These are phyloP conservation scores for Blastobotrys terrestris DNA, from an alignment of 805 yeast genomes.

Conservation along the genomic window DNA sequence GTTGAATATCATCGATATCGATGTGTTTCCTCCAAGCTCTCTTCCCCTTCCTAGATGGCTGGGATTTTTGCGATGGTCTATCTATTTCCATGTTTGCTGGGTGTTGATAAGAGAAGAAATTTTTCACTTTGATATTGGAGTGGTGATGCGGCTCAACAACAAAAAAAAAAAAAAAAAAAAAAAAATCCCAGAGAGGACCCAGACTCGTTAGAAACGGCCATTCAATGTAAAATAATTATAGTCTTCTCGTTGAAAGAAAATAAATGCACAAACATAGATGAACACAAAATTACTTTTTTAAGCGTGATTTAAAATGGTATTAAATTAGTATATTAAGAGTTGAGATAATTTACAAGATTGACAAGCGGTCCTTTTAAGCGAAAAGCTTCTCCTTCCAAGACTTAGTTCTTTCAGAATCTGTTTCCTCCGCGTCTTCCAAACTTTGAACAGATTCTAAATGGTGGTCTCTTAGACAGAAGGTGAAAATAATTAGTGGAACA, in stretches of 20 bases:
- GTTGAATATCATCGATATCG: slow-evolving; percentile 73
- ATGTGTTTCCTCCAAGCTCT: slow-evolving; percentile 90
- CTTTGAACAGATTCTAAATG: slow-evolving; percentile 31
- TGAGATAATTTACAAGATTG: too few species aligned
- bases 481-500: slow-evolving; percentile 43
- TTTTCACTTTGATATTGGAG: not conserved
- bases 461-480: slow-evolving; percentile 50
- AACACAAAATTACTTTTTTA: too few species aligned
- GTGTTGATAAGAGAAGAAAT: not conserved
- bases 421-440: slow-evolving; percentile 15
- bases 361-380: too few species aligned
- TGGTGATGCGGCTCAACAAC: slow-evolving; percentile 1
- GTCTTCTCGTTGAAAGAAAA: not conserved
- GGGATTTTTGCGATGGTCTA: slow-evolving; percentile 56
- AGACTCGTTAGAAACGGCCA: too few species aligned
- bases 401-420: not conserved
- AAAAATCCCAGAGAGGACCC: too few species aligned
- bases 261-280: not conserved
- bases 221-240: too few species aligned
- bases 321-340: not conserved
- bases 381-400: slow-evolving; percentile 2
- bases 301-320: too few species aligned
- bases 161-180: too few species aligned
- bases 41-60: slow-evolving; percentile 86
- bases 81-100: slow-evolving; percentile 29